Evolutionary conservation across 176 grass and related monocot species (phyloP).

Genomic region (Cymbopogon citratus): DNA sequence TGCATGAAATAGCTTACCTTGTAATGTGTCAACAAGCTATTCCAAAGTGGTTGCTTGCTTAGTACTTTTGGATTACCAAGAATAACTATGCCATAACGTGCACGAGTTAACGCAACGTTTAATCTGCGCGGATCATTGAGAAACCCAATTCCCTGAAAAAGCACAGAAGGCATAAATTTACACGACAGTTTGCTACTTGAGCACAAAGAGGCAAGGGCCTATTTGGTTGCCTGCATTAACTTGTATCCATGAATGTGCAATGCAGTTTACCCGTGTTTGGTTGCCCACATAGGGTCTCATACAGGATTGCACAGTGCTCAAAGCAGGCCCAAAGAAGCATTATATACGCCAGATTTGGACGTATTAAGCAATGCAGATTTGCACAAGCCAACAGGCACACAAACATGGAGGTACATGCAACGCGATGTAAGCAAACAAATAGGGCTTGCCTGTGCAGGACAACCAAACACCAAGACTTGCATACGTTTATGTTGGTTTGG

Average conservation of each 20-base stretch:
- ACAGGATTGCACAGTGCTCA: not conserved
- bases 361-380: not conserved
- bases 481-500: not conserved
- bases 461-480: not conserved
- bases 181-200: not conserved
- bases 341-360: not conserved
- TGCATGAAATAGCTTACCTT: conserved; percentile 47
- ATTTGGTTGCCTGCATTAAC: not conserved
- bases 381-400: not conserved
- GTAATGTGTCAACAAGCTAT: conserved; percentile 99
- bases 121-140: conserved; percentile 99
- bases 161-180: conserved; percentile 10
- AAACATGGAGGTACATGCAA: not conserved
- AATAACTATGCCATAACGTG: conserved; percentile 94
- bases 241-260: not conserved
- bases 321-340: not conserved
- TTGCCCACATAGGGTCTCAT: not conserved
- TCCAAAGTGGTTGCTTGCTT: conserved; percentile 99
- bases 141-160: conserved; percentile 92
- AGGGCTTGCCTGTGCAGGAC: not conserved
- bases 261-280: not conserved
- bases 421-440: not conserved
- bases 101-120: conserved; percentile 98
- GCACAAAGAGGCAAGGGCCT: too few relatives aligned
- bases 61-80: conserved; percentile 98